Base-by-base conservation (phyloP, 768 basidiomycete genomes). In the Naganishia vishniacii region DNA sequence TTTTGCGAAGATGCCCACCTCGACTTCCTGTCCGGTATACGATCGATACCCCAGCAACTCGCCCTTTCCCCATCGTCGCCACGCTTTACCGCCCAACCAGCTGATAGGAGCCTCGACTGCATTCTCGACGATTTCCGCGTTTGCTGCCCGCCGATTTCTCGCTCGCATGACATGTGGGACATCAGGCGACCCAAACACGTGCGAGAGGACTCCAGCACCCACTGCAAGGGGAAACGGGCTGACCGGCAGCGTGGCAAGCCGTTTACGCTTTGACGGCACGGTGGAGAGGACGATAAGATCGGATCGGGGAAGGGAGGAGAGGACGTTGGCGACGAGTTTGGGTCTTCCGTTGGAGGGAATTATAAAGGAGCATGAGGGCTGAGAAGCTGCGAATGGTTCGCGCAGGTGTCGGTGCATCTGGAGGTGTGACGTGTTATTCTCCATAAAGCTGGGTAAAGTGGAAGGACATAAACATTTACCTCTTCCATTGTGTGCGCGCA, bases 401-500 rank as follows among this genome's bases (percentile, higher is more conserved):
- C 23, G 32, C 13, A 62, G 25, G 16, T 67, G 48, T 15, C 62
- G 44, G 25, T 64, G 48, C 25, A 67, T 61, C 66, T 67, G 58
- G 20, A 31, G 12, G 32, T 28, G 3, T 2, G 12, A 18, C 18
- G 4, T 48, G 23, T 48, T 5, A 62, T 13, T 51, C 23, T 16
- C n/a, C n/a, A 46, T 4, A 7, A 16, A 6, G 25, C 18, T 34
- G n/a, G 20, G 46, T n/a, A n/a, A n/a, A n/a, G n/a, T n/a, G 18
- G 4, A 1, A 26, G 26, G 53, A 37, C 45, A n/a, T n/a, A 1
- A 25, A 28, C 4, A 64, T 37, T 16, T 20, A 81, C 84, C 82
- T 84, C 82, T 74, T 86, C 82, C 28, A 87, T 71, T 1, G 85
- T 85, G 72, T 86, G 86, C 7, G 82, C 83, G 68, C 85, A 86